Evolutionary conservation across 768 basidiomycete species (phyloP).

Genomic region (Psilocybe cyanescens): DNA sequence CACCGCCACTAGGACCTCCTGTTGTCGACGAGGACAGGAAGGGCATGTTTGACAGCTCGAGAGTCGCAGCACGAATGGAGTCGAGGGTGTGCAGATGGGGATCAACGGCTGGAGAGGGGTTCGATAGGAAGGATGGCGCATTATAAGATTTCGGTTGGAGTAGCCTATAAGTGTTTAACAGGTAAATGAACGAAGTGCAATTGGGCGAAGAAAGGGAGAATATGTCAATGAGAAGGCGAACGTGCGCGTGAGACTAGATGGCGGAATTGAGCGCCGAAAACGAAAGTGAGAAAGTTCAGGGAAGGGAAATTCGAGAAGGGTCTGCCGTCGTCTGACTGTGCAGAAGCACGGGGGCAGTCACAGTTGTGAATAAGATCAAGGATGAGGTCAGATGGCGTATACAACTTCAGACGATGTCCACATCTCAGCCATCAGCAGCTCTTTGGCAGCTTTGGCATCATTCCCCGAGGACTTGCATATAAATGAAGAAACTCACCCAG

Average conservation of each 20-base stretch:
- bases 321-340: constrained; percentile 13
- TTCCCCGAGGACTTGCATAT: neutral
- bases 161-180: constrained; percentile 40
- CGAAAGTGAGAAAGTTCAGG: constrained; percentile 4
- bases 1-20: neutral
- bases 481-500: constrained; percentile 48
- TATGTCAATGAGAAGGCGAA: constrained; percentile 12
- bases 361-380: constrained; percentile 12
- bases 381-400: constrained; percentile 34
- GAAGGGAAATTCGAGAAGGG: constrained; percentile 18
- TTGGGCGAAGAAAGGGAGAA: constrained; percentile 10
- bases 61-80: constrained; percentile 67
- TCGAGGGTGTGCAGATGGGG: constrained; percentile 56
- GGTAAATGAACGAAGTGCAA: constrained; percentile 7
- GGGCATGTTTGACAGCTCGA: constrained; percentile 64
- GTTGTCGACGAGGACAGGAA: constrained; percentile 30
- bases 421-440: neutral
- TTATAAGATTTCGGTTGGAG: constrained; percentile 60
- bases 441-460: neutral
- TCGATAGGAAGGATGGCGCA: constrained; percentile 18
- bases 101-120: constrained; percentile 15
- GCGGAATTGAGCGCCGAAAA: constrained; percentile 14
- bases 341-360: constrained; percentile 14
- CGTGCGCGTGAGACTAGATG: constrained; percentile 22
- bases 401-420: constrained; percentile 1